Evolutionary conservation across 352 stramenopile genomes (phyloP).

Genomic region (Albugo candida): DNA sequence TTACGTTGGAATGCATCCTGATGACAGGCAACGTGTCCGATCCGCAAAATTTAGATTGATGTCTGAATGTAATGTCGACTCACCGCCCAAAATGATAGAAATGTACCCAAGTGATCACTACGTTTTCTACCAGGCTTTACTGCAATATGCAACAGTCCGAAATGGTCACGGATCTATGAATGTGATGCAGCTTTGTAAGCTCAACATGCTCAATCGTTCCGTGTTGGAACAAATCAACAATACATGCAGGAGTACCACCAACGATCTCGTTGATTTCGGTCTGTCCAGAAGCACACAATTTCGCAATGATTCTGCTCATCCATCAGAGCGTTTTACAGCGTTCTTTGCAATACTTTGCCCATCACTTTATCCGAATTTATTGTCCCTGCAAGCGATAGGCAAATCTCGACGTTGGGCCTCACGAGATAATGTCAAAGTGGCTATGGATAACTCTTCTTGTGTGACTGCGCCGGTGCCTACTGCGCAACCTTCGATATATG

Average conservation of each 20-base stretch:
- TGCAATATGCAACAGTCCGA: not conserved
- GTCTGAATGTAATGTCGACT: not conserved
- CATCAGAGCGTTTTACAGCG: conserved; percentile 10
- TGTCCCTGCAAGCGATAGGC: conserved; percentile 15
- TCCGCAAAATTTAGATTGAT: not conserved
- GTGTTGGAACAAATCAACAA: conserved; percentile 43
- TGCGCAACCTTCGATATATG: not conserved
- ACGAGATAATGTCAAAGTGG: conserved; percentile 69
- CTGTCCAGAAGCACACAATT: conserved; percentile 29
- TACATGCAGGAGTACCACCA: conserved; percentile 44
- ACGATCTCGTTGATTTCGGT: conserved; percentile 33
- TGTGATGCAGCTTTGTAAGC: conserved; percentile 34
- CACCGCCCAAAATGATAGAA: not conserved
- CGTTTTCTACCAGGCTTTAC: not conserved
- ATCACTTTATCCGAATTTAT: conserved; percentile 56
- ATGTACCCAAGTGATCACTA: conserved; percentile 3
- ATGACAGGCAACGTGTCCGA: not conserved
- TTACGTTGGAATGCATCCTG: not conserved
- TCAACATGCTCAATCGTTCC: conserved; percentile 36
- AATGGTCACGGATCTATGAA: not conserved
- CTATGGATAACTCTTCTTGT: conserved; percentile 35
- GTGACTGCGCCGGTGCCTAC: conserved; percentile 9
- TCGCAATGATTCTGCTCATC: not conserved
- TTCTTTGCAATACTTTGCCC: conserved; percentile 49
- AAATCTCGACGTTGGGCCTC: conserved; percentile 44